Base-by-base conservation (phyloP, 1,284 basidiomycete species). In the Cutaneotrichosporon dermatis region DNA sequence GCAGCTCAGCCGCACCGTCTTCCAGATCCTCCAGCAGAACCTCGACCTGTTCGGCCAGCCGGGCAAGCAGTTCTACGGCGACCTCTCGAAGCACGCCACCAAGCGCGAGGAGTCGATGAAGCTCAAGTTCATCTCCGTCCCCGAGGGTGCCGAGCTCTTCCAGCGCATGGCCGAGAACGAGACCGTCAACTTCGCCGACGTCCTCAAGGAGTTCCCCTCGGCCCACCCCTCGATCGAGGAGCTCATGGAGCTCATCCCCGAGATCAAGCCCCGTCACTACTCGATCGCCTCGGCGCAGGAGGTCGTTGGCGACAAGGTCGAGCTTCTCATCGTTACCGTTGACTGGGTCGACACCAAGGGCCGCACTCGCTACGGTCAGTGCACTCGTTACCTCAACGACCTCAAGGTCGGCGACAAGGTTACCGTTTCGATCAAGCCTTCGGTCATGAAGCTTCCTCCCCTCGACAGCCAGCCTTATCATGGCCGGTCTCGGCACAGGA, bases 231-330 rank as follows among this genome's bases (percentile, higher is more conserved):
- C 84, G 36, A 85, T 94, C 51, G 88, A 90, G 78, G 84, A 83
- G 60, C 83, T 96, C n/a, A 91, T 92, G 73, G 88, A 89, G 76
- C 78, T 97, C 67, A 81, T 96, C 54, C 89, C 89, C 6, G 92
- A 98, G 76, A 95, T 94, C 82, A 93, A 97, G 80, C 94, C 95
- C 6, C 84, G 96, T 67, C 96, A 99, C 79, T 99, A 99, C 79
- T 95, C 92, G 78, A 99, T 99, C 71, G 95, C 95, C 34, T 93
- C 90, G 66, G 86, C 92, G 39, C 93, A 99, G 79, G 88, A 88
- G 68, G 93, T 90, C 51, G 93, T 99, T 11, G 96, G 96, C 10
- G 85, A 98, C 75, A 86, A 88, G 56, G 92, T 99, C 13, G 93
- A 99, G 78, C 81, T 99, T 50, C 82, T 99, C 62, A 89, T 99